These are phyloP conservation scores for Apiotrichum laibachii DNA, from an alignment of 1,284 basidiomycete species.

Conservation along the genomic window DNA sequence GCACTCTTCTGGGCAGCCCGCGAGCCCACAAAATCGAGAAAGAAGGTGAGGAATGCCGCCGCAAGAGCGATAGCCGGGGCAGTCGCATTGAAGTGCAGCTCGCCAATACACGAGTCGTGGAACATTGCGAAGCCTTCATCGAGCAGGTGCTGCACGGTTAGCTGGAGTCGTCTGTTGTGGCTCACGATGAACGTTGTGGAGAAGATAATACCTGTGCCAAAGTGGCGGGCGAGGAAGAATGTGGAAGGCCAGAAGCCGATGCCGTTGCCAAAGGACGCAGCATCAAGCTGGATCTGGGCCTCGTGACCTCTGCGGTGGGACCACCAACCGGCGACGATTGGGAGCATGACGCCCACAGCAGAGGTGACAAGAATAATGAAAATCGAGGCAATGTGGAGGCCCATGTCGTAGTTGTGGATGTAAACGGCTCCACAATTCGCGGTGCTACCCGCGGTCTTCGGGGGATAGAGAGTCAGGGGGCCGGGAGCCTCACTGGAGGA, in stretches of 20 bases:
- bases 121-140: constrained; percentile 52
- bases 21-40: constrained; percentile 45
- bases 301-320: not conserved
- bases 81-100: constrained; percentile 52
- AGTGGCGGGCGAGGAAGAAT: constrained; percentile 50
- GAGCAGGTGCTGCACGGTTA: constrained; percentile 48
- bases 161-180: constrained; percentile 32
- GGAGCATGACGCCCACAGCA: constrained; percentile 48
- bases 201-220: constrained; percentile 32
- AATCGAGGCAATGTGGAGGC: constrained; percentile 51
- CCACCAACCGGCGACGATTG: constrained; percentile 32
- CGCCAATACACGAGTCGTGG: constrained; percentile 51
- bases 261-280: constrained; percentile 7
- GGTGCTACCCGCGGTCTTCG: not conserved
- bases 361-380: constrained; percentile 52
- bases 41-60: constrained; percentile 36
- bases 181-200: constrained; percentile 13
- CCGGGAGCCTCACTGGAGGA: not conserved
- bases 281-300: constrained; percentile 5
- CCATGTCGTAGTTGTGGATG: constrained; percentile 46
- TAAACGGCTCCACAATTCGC: constrained; percentile 35
- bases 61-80: constrained; percentile 51
- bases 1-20: constrained; percentile 5
- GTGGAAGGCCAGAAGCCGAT: constrained; percentile 29
- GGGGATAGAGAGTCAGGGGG: not conserved